Evolutionary conservation across 768 basidiomycete species (phyloP), one percentile per base, ranked within the genome.

Genomic region (Pholiota conissans): DNA sequence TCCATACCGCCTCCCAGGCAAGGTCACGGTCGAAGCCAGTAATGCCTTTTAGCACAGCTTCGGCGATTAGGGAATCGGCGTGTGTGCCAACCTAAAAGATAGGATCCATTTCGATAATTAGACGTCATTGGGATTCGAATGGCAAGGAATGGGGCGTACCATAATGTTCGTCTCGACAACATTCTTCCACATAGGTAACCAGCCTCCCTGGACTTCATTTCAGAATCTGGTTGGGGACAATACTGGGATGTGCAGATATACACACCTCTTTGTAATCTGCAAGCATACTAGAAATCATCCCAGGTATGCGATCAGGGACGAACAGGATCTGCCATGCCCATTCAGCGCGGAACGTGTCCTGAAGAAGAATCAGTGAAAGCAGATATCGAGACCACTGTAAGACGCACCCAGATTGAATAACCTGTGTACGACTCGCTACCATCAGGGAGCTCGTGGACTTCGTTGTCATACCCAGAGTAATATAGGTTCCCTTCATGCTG

Each of bases 101-200:
- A n/a, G 3, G 18, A 37, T n/a, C 4, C 16, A 39, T 2, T 18
- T 5, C 20, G n/a, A 18, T 39, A 3, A 39, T 16, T 18, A 39
- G 7, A 39, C 0, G 5, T 18, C 4, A n/a, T n/a, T n/a, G n/a
- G n/a, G 8, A 18, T 18, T 18, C 20, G n/a, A 39, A 39, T 3
- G 8, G n/a, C 5, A 11, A 20, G 8, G 39, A 11, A 7, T n/a
- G 35, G 29, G 27, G 27, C 64, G 4, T 55, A 84, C 85, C 91
- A 93, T 93, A 63, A 92, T 91, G 62, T 91, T 93, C 1, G 91
- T 92, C 66, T 93, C 89, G 75, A 89, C 83, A 13, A 93, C 80
- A 59, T 93, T 93, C 73, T 92, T 93, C 91, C 91, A 93, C 90
- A 93, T 92, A 0, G 91, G 91, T 34, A 93, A 72, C 89, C 91